Evolutionary conservation across 371 early-diverging fungal genomes (phyloP).

Genomic region (Umbelopsis sp.): DNA sequence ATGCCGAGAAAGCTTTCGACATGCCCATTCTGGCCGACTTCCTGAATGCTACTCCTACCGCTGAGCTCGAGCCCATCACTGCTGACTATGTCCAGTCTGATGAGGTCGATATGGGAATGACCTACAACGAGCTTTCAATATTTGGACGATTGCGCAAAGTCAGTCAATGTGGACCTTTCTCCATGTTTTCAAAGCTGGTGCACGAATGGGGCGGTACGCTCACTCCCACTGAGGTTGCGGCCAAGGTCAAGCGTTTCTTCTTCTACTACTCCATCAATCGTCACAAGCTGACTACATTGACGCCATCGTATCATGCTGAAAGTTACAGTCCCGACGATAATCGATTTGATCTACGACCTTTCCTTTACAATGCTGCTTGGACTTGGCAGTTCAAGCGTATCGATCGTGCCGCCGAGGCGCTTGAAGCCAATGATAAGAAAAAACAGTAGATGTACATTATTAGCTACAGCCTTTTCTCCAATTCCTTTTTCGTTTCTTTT

Average conservation of each 20-base stretch:
- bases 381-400: constrained; percentile 89
- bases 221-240: constrained; percentile 73
- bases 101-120: constrained; percentile 98
- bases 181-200: constrained; percentile 88
- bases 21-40: constrained; percentile 80
- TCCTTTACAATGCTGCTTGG: constrained; percentile 92
- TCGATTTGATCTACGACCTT: constrained; percentile 94
- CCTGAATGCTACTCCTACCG: constrained; percentile 89
- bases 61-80: constrained; percentile 93
- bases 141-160: constrained; percentile 94
- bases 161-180: constrained; percentile 85
- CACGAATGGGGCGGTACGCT: constrained; percentile 76
- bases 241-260: constrained; percentile 94
- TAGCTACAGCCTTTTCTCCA: background rate
- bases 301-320: constrained; percentile 96
- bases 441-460: constrained; percentile 1
- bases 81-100: constrained; percentile 81
- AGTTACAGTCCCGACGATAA: constrained; percentile 97
- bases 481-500: background rate
- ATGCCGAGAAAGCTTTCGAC: constrained; percentile 64
- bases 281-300: constrained; percentile 96
- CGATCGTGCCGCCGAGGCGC: constrained; percentile 66
- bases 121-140: constrained; percentile 89
- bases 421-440: constrained; percentile 27
- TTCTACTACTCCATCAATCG: constrained; percentile 96